Percentiles rank a stretch among this genome's conserved stretches.
phyloP scores from a whole-genome alignment of 345 rosid genomes.

The Euphorbia peplus region DNA sequence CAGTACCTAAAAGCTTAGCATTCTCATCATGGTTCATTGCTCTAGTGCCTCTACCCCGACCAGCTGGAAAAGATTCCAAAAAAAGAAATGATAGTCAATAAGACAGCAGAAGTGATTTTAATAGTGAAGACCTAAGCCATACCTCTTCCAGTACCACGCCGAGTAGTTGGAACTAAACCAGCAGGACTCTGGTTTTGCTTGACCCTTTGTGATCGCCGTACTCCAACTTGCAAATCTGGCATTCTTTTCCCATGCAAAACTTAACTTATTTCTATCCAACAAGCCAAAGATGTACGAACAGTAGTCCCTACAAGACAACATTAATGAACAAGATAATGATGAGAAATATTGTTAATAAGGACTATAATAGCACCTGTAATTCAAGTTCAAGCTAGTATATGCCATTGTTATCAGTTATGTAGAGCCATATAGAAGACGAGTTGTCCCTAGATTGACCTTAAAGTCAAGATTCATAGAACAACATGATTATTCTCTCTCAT shows the following conservation, averaged over 20 bases:
- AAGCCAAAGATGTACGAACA: conserved; percentile 1
- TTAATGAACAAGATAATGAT: background rate
- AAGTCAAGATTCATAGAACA: background rate
- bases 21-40: conserved; percentile 37
- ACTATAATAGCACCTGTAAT: background rate
- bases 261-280: conserved; percentile 15
- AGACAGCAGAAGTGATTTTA: conserved; percentile 8
- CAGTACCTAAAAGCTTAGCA: conserved; percentile 31
- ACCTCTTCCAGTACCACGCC: conserved; percentile 39
- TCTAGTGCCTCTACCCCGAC: conserved; percentile 43
- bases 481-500: background rate
- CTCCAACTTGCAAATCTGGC: conserved; percentile 42
- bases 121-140: conserved; percentile 9
- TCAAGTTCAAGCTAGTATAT: background rate
- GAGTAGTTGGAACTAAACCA: conserved; percentile 32
- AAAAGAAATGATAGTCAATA: conserved; percentile 15
- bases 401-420: background rate
- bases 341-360: background rate
- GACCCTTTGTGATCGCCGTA: conserved; percentile 41
- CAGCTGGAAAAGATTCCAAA: conserved; percentile 25
- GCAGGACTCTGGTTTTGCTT: conserved; percentile 36
- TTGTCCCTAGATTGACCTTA: background rate
- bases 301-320: conserved; percentile 8
- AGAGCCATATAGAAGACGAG: background rate
- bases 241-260: conserved; percentile 41